phyloP scores from a whole-genome alignment of 441 rosid genomes.

The Bruguiera hainesii region DNA sequence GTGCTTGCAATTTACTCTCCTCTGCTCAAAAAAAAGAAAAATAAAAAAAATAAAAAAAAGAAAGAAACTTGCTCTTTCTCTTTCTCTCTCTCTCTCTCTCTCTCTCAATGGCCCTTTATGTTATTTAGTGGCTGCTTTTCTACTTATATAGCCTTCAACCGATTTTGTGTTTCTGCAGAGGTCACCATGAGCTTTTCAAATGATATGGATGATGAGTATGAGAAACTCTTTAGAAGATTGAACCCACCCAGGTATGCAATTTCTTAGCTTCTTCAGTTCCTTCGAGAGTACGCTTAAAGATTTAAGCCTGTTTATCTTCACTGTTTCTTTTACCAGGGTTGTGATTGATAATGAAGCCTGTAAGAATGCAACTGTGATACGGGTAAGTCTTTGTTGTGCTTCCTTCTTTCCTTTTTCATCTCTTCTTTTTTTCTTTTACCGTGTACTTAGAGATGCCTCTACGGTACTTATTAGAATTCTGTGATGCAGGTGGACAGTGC shows the following conservation, averaged over 20 bases:
- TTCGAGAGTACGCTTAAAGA: not conserved
- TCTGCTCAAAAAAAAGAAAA: too few species aligned
- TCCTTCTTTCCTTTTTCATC: not conserved
- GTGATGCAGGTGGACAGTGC: constrained; percentile 78
- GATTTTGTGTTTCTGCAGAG: constrained; percentile 34
- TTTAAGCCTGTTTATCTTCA: constrained; percentile 1
- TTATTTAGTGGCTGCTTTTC: constrained; percentile 25
- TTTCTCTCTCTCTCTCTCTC: constrained; percentile 11
- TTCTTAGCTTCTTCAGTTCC: constrained; percentile 10
- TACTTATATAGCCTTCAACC: constrained; percentile 1
- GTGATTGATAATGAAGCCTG: constrained; percentile 84
- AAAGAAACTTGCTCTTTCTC: too few species aligned
- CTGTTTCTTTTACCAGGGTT: constrained; percentile 41
- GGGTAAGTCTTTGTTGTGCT: constrained; percentile 32
- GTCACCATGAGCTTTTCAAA: constrained; percentile 59
- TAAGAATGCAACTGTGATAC: constrained; percentile 76
- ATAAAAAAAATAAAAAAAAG: too few species aligned
- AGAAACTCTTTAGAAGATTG: constrained; percentile 74
- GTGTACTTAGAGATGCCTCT: constrained; percentile 10
- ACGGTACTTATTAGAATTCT: constrained; percentile 7
- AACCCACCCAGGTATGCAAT: constrained; percentile 71
- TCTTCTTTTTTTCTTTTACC: constrained; percentile 5
- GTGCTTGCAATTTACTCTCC: constrained; percentile 11
- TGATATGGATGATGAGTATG: constrained; percentile 73
- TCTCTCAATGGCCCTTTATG: not conserved